Evolutionary conservation across 129 eudicot genomes (phyloP), one percentile per base, ranked within the genome.

Genomic region (Oenanthe sinensis): DNA sequence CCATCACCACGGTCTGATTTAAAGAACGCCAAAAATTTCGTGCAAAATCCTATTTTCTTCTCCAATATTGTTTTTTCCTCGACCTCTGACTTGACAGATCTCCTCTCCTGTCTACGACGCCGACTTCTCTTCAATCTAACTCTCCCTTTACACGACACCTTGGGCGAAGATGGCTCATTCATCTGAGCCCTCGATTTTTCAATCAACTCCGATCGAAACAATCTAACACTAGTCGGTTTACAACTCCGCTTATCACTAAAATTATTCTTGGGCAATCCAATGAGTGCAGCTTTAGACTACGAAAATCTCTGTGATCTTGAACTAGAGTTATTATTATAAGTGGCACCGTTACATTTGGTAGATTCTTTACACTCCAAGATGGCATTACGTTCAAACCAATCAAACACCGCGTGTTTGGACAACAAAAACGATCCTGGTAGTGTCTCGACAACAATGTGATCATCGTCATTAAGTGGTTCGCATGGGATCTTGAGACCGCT

Each of bases 1-100:
- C 75, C 54, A 2, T 30, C 77, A 39, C 40, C 79, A 4, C 89
- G 79, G 1, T 75, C 81, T 26, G 80, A 82, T 36, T 86, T 33
- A 82, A 90, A 90, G 15, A 90, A 74, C n/a, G 85, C 71, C 72
- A 87, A 78, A 8, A 92, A 71, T 55, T 84, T 83, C 1, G 88
- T 46, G 65, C 79, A 83, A 1, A 91, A 33, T 4, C 97, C 90
- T 55, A 83, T 77, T 71, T 85, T 87, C 68, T 75, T 40, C 36
- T 69, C 79, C 73, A 40, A 65, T 76, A 60, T 85, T n/a, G 70
- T 49, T 17, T 33, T 24, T 62, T 79, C 78, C 16, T n/a, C n/a
- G n/a, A n/a, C n/a, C n/a, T n/a, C 71, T 60, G 77, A 19, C 54
- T 79, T 86, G 6, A 54, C 84, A 7, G 26, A 28, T 28, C 44